phyloP scores from a whole-genome alignment of 1,284 basidiomycete genomes.

The Leccinum solheimii region DNA sequence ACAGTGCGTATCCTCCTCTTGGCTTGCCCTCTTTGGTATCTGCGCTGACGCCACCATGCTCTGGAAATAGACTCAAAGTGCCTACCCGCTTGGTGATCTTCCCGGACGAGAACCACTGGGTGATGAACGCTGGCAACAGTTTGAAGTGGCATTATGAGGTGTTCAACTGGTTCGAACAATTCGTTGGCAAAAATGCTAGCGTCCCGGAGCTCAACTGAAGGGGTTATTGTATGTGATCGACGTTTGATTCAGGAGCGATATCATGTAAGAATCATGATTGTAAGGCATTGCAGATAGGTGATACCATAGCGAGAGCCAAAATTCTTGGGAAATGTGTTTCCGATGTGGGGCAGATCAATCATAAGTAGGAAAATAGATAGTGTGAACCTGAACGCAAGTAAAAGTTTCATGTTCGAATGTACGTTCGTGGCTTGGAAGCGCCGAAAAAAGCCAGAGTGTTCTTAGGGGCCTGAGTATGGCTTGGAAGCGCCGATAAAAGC shows the following conservation, averaged over 20 bases:
- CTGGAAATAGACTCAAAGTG: constrained; percentile 57
- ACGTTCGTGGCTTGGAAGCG: constrained; percentile 10
- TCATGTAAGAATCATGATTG: constrained; percentile 1
- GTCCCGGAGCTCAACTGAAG: constrained; percentile 20
- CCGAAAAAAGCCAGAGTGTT: constrained; percentile 14
- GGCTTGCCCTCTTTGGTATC: neutral
- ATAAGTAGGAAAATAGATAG: constrained; percentile 23
- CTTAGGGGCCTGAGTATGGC: constrained; percentile 13
- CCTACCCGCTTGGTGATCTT: constrained; percentile 86
- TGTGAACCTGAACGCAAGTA: neutral
- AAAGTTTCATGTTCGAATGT: neutral
- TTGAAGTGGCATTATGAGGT: constrained; percentile 89
- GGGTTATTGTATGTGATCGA: neutral
- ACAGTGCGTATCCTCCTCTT: constrained; percentile 52
- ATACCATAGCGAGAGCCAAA: constrained; percentile 4
- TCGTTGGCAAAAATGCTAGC: constrained; percentile 45
- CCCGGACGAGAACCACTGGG: constrained; percentile 94
- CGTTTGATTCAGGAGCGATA: neutral
- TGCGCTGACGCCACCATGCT: neutral
- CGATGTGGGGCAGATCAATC: constrained; percentile 1
- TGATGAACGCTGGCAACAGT: constrained; percentile 74
- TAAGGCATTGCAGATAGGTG: neutral
- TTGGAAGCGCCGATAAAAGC: constrained; percentile 3
- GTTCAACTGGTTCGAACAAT: constrained; percentile 83
- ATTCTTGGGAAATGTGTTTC: constrained; percentile 9